phyloP scores from a whole-genome alignment of 331 rosid genomes.

The Rhamnella rubrinervis region DNA sequence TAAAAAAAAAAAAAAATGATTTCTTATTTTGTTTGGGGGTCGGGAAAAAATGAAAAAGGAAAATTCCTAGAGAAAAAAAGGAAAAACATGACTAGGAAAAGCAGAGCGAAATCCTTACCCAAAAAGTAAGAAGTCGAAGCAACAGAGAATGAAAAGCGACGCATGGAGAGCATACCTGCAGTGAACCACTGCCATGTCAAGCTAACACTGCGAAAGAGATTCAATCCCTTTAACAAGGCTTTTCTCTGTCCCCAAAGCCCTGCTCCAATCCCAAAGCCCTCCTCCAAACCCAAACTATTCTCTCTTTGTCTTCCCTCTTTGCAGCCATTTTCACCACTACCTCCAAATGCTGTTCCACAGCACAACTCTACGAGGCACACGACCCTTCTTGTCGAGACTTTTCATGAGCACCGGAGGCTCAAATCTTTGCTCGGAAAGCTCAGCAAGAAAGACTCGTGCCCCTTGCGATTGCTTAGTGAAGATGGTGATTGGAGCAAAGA shows the following conservation, averaged over 20 bases:
- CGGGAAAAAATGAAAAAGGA: too few species aligned
- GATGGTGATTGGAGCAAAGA: slow-evolving; percentile 68
- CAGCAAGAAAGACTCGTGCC: slow-evolving; percentile 28
- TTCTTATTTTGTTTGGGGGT: too few species aligned
- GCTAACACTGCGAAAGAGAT: slow-evolving; percentile 1
- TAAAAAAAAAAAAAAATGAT: too few species aligned
- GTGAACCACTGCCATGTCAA: not conserved
- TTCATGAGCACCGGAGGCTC: slow-evolving; percentile 45
- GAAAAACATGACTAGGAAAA: too few species aligned
- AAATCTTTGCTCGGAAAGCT: slow-evolving; percentile 43
- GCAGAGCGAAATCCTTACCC: too few species aligned
- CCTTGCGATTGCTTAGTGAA: slow-evolving; percentile 38
- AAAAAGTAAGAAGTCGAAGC: too few species aligned
- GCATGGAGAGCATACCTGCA: slow-evolving; percentile 30
- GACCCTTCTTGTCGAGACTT: slow-evolving; percentile 52
- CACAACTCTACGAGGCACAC: slow-evolving; percentile 38
- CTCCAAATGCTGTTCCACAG: slow-evolving; percentile 11
- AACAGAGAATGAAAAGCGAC: not conserved
- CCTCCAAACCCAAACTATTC: slow-evolving; percentile 14
- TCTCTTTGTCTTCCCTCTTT: slow-evolving; percentile 9
- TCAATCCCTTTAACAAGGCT: not conserved
- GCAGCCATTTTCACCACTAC: slow-evolving; percentile 1
- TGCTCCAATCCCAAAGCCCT: slow-evolving; percentile 8
- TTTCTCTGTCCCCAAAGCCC: slow-evolving; percentile 17
- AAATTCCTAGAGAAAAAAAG: too few species aligned